Conservation (phyloP, 2,329 filamentous ascomycete genomes). For the Septoria linicola region DNA sequence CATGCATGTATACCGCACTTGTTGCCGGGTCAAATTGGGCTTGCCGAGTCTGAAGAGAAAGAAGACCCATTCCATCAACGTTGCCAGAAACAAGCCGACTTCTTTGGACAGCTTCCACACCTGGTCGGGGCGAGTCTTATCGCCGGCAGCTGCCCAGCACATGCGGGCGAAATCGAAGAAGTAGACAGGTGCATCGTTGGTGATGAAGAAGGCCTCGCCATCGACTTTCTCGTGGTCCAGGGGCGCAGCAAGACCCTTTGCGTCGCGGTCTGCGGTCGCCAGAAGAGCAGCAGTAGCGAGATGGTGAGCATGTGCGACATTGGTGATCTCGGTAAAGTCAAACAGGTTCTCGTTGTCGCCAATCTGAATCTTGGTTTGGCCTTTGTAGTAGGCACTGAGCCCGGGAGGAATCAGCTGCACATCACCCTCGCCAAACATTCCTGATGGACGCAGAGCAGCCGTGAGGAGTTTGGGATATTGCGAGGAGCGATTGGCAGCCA, state of each 20-base stretch:
- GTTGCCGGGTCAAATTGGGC: constrained; percentile 48
- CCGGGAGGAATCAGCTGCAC: constrained; percentile 48
- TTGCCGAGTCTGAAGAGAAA: constrained; percentile 45
- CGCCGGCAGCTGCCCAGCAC: constrained; percentile 48
- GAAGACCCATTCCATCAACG: constrained; percentile 47
- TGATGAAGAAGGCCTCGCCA: constrained; percentile 54
- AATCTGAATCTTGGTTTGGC: constrained; percentile 53
- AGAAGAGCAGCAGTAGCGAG: constrained; percentile 53
- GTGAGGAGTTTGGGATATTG: constrained; percentile 48
- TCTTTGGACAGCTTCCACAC: constrained; percentile 48
- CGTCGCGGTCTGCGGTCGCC: constrained; percentile 41
- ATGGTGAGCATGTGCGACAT: constrained; percentile 54
- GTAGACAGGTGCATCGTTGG: constrained; percentile 51
- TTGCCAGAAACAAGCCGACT: constrained; percentile 44
- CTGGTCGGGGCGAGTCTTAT: constrained; percentile 38
- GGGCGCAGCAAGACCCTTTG: constrained; percentile 38
- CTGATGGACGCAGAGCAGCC: constrained; percentile 50
- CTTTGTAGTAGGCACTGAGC: constrained; percentile 46
- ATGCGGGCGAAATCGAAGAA: constrained; percentile 53
- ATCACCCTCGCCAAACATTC: constrained; percentile 54
- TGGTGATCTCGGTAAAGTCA: constrained; percentile 55
- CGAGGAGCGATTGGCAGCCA: constrained; percentile 49
- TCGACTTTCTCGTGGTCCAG: constrained; percentile 51
- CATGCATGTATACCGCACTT: constrained; percentile 68
- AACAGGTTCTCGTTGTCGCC: constrained; percentile 54